These are phyloP conservation scores for Mucor racemosus DNA, from an alignment of 371 early-diverging fungal species.

Conservation along the genomic window DNA sequence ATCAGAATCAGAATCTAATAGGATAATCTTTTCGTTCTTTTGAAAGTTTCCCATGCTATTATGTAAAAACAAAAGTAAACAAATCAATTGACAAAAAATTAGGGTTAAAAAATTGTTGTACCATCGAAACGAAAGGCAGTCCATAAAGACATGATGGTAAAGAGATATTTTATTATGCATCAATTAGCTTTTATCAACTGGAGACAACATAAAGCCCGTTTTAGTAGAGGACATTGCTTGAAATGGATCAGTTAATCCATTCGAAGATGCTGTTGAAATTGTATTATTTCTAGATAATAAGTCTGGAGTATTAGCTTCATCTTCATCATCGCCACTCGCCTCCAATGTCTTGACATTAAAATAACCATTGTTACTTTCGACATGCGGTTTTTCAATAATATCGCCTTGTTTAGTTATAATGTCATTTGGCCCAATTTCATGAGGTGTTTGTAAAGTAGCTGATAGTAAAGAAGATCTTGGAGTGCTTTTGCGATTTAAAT, in stretches of 20 bases:
- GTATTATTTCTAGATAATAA: constrained; percentile 11
- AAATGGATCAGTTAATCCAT: background rate
- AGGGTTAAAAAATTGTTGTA: too few relatives aligned
- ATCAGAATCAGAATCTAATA: background rate
- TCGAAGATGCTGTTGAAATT: constrained; percentile 12
- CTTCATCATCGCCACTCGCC: background rate
- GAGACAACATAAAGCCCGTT: background rate
- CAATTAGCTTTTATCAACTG: background rate
- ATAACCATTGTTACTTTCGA: background rate
- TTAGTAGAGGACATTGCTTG: background rate
- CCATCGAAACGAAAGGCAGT: background rate
- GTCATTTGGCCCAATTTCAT: constrained; percentile 27
- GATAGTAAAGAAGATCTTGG: background rate
- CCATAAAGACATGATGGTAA: background rate
- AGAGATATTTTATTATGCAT: background rate
- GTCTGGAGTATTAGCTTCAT: background rate
- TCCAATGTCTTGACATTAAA: background rate
- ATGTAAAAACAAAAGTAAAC: background rate
- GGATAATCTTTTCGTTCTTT: background rate
- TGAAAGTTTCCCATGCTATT: background rate
- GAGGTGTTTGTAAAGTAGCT: constrained; percentile 1
- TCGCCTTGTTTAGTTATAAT: constrained; percentile 8
- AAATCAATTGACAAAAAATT: too few relatives aligned
- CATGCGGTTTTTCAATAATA: background rate
- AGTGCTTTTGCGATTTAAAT: background rate